Percentiles rank a stretch among this genome's conserved stretches.
These are phyloP conservation scores for Herpetomonas samuelpessoai DNA, from an alignment of 208 protist species.

Conservation along the genomic window DNA sequence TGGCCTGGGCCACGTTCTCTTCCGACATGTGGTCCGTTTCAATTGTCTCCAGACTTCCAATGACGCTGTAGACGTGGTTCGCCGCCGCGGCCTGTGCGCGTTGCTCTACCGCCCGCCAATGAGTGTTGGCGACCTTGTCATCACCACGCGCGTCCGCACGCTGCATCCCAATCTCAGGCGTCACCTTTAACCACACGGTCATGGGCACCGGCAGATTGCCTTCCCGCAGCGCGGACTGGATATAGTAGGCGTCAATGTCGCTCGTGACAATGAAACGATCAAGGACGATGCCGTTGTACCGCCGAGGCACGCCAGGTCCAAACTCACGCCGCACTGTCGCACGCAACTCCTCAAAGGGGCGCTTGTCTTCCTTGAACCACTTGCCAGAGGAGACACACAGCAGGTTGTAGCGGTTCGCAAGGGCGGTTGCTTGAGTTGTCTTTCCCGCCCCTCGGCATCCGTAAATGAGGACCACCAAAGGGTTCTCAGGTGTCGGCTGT, in stretches of 20 bases:
- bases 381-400: slow-evolving; percentile 69
- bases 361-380: slow-evolving; percentile 63
- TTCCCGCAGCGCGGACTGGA: slow-evolving; percentile 54
- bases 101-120: slow-evolving; percentile 73
- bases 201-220: slow-evolving; percentile 62
- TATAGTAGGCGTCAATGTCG: slow-evolving; percentile 83
- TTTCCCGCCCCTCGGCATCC: slow-evolving; percentile 83
- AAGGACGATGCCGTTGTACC: slow-evolving; percentile 76
- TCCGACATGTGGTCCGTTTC: slow-evolving; percentile 34
- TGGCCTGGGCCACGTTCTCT: slow-evolving; percentile 38
- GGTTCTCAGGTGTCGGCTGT: slow-evolving; percentile 15
- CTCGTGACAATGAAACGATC: slow-evolving; percentile 82
- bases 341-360: slow-evolving; percentile 72
- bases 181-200: slow-evolving; percentile 74
- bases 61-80: slow-evolving; percentile 56
- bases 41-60: slow-evolving; percentile 48
- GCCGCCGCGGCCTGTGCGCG: slow-evolving; percentile 57
- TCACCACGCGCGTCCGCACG: slow-evolving; percentile 54
- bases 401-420: slow-evolving; percentile 70
- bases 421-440: slow-evolving; percentile 51
- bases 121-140: slow-evolving; percentile 35
- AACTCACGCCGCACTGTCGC: slow-evolving; percentile 61
- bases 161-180: slow-evolving; percentile 50
- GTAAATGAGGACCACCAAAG: slow-evolving; percentile 75
- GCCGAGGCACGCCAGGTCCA: slow-evolving; percentile 31